Percentiles rank a stretch among this genome's conserved stretches.
phyloP scores from a whole-genome alignment of 805 yeast genomes.

The Zygoascus biomembranicola region DNA sequence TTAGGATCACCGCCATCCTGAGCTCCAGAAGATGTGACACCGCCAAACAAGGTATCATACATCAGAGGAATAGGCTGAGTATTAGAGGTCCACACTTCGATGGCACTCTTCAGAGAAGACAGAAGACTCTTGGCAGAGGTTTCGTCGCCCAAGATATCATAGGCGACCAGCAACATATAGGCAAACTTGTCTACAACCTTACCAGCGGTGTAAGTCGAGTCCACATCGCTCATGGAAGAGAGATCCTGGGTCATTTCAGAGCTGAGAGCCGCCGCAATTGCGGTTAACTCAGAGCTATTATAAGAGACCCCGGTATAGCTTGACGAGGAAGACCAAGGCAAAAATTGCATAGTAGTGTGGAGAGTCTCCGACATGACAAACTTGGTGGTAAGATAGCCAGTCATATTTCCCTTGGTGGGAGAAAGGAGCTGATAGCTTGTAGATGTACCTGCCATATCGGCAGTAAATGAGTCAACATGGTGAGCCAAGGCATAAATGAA shows the following conservation, averaged over 20 bases:
- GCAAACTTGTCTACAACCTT: constrained; percentile 87
- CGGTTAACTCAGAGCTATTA: constrained; percentile 30
- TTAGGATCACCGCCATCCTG: constrained; percentile 30
- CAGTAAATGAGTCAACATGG: constrained; percentile 41
- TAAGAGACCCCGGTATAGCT: constrained; percentile 36
- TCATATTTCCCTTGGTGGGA: constrained; percentile 37
- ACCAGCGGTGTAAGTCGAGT: constrained; percentile 88
- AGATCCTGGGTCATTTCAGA: constrained; percentile 50
- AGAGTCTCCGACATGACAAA: constrained; percentile 31
- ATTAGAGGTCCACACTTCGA: constrained; percentile 61
- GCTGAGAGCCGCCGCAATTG: constrained; percentile 42
- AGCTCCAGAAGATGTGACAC: constrained; percentile 29
- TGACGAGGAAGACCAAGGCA: constrained; percentile 47
- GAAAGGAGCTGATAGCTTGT: constrained; percentile 36
- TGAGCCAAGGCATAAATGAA: constrained; percentile 64
- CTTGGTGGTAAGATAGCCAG: constrained; percentile 28
- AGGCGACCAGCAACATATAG: constrained; percentile 65
- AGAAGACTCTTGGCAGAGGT: constrained; percentile 44
- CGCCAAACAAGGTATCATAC: constrained; percentile 62
- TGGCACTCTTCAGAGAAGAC: constrained; percentile 54
- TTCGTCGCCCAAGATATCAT: constrained; percentile 53
- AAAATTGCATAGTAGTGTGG: constrained; percentile 39
- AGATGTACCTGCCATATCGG: constrained; percentile 23
- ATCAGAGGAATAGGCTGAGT: constrained; percentile 62
- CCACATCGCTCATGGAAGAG: constrained; percentile 49